Evolutionary conservation across 2,329 filamentous ascomycete genomes (phyloP).

Genomic region (Knufia fluminis): DNA sequence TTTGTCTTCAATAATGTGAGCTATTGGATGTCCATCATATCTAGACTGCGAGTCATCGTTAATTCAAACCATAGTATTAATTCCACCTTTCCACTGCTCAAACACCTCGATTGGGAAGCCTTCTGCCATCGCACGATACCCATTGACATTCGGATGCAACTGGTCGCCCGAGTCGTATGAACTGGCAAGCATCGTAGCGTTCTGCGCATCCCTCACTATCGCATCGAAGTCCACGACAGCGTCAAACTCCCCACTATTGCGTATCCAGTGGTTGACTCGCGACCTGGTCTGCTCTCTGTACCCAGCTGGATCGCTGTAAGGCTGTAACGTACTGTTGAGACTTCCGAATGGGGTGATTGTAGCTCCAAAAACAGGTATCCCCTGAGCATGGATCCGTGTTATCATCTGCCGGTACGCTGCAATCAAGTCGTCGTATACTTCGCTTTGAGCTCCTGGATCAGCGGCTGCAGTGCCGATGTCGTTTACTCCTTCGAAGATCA

Average conservation of each 20-base stretch:
- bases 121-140: slow-evolving; percentile 52
- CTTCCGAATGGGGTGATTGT: slow-evolving; percentile 56
- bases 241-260: slow-evolving; percentile 48
- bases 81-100: slow-evolving; percentile 13
- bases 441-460: slow-evolving; percentile 36
- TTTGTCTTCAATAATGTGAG: too few species aligned
- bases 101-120: slow-evolving; percentile 51
- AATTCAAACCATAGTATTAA: too few species aligned
- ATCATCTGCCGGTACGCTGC: slow-evolving; percentile 52
- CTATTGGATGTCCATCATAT: too few species aligned
- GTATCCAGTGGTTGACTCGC: slow-evolving; percentile 53
- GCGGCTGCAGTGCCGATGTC: slow-evolving; percentile 51
- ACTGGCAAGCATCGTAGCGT: slow-evolving; percentile 40
- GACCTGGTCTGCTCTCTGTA: slow-evolving; percentile 48
- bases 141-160: slow-evolving; percentile 52
- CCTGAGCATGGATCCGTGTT: slow-evolving; percentile 44
- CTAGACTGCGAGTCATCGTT: too few species aligned
- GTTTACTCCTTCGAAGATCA: slow-evolving; percentile 62
- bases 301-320: slow-evolving; percentile 41
- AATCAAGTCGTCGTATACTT: slow-evolving; percentile 44
- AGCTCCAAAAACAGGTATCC: slow-evolving; percentile 51
- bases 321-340: slow-evolving; percentile 30
- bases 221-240: slow-evolving; percentile 54
- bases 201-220: slow-evolving; percentile 44
- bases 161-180: slow-evolving; percentile 55